Evolutionary conservation across 441 rosid species (phyloP).

Genomic region (Eutrema salsugineum): DNA sequence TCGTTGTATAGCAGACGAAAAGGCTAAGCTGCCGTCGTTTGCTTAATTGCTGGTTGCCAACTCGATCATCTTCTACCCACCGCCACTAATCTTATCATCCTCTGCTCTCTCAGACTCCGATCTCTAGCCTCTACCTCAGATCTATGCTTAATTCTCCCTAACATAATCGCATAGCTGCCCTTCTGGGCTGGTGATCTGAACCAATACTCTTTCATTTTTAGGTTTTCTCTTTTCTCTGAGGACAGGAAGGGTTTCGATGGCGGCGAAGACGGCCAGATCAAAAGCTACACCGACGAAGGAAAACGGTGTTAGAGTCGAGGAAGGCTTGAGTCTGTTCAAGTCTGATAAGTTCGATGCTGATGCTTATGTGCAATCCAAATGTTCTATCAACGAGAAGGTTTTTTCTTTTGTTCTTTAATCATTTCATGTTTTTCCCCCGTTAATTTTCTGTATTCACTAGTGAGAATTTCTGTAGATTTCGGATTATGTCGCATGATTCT

Average conservation of each 20-base stretch:
- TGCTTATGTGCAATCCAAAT: constrained; percentile 85
- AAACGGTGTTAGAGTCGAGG: constrained; percentile 74
- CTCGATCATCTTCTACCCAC: constrained; percentile 26
- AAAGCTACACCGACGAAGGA: constrained; percentile 61
- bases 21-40: constrained; percentile 9
- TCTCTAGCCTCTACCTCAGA: constrained; percentile 8
- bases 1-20: not conserved
- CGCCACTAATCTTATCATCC: not conserved
- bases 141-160: not conserved
- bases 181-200: constrained; percentile 8
- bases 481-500: not conserved
- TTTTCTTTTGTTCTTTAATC: not conserved
- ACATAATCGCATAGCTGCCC: not conserved
- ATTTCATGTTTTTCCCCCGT: not conserved
- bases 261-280: constrained; percentile 67
- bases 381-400: constrained; percentile 96
- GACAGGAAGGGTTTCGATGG: constrained; percentile 35
- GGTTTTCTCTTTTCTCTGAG: not conserved
- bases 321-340: constrained; percentile 80
- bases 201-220: not conserved
- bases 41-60: constrained; percentile 23
- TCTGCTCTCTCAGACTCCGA: not conserved
- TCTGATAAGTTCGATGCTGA: constrained; percentile 94
- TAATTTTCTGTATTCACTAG: not conserved
- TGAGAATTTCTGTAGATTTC: not conserved